A percentile compares a stretch with the other conserved stretches of the same genome.
Conservation (phyloP, 352 stramenopile genomes). For the Sclerospora graminicola region DNA sequence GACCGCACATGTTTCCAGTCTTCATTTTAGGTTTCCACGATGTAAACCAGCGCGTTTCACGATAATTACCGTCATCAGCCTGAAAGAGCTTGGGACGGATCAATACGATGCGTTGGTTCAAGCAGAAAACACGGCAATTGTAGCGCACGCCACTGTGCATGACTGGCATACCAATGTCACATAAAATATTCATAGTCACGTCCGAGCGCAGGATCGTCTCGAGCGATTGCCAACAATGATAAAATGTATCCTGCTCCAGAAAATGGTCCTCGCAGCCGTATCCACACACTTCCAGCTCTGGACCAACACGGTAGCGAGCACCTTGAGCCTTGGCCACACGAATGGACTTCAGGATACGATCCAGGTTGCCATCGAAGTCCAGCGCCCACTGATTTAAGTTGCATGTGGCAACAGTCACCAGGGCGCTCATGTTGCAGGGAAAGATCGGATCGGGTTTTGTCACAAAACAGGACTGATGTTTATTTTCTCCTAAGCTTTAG, state of each 20-base stretch:
- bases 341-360: slow-evolving; percentile 89
- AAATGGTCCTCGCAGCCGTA: slow-evolving; percentile 99
- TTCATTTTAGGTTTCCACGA: slow-evolving; percentile 54
- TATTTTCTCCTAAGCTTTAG: too few species aligned
- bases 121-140: slow-evolving; percentile 95
- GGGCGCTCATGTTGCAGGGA: slow-evolving; percentile 74
- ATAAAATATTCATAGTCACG: slow-evolving; percentile 90
- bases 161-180: slow-evolving; percentile 97
- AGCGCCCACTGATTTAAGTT: slow-evolving; percentile 99
- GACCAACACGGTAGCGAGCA: slow-evolving; percentile 90
- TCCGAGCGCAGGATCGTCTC: slow-evolving; percentile 77
- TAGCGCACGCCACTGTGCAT: slow-evolving; percentile 94
- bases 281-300: slow-evolving; percentile 96
- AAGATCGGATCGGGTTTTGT: too few species aligned
- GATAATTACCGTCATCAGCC: slow-evolving; percentile 97
- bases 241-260: slow-evolving; percentile 96
- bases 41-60: slow-evolving; percentile 91
- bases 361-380: slow-evolving; percentile 97
- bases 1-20: slow-evolving; percentile 20
- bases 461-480: too few species aligned
- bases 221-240: slow-evolving; percentile 95
- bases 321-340: slow-evolving; percentile 75
- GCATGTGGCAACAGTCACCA: slow-evolving; percentile 95
- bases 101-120: slow-evolving; percentile 90
- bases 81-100: slow-evolving; percentile 92